Evolutionary conservation across 352 stramenopile genomes (phyloP).

Genomic region (Saprolegnia diclina): DNA sequence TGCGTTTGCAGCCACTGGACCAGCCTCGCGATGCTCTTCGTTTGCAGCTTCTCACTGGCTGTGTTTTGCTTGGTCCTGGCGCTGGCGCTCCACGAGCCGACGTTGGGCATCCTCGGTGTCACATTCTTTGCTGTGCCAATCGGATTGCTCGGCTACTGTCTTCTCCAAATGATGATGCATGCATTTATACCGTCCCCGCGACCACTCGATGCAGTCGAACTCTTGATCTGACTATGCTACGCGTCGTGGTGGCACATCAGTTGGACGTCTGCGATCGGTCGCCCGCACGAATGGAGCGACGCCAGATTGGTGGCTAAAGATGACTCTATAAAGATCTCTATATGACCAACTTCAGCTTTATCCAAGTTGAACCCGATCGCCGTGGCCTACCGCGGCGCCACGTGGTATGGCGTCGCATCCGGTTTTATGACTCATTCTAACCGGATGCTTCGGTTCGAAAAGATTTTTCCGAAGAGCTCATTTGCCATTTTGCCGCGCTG

Average conservation of each 20-base stretch:
- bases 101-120: slow-evolving; percentile 14
- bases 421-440: neutral
- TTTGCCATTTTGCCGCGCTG: slow-evolving; percentile 12
- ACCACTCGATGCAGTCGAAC: neutral
- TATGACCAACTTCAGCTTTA: slow-evolving; percentile 16
- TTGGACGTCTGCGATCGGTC: neutral
- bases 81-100: slow-evolving; percentile 3
- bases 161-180: slow-evolving; percentile 17
- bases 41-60: slow-evolving; percentile 19
- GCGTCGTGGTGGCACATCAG: neutral
- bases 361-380: neutral
- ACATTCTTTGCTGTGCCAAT: slow-evolving; percentile 21
- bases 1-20: slow-evolving; percentile 12
- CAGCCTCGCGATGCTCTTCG: slow-evolving; percentile 1
- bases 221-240: neutral
- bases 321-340: neutral
- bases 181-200: neutral
- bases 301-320: neutral
- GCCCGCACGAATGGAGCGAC: neutral
- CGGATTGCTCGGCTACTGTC: slow-evolving; percentile 14
- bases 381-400: neutral
- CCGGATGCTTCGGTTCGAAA: neutral
- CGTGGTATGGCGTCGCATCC: slow-evolving; percentile 2
- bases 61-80: slow-evolving; percentile 4
- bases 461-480: slow-evolving; percentile 18